phyloP scores from a whole-genome alignment of 208 protist genomes.

The Eutreptiella sp. region DNA sequence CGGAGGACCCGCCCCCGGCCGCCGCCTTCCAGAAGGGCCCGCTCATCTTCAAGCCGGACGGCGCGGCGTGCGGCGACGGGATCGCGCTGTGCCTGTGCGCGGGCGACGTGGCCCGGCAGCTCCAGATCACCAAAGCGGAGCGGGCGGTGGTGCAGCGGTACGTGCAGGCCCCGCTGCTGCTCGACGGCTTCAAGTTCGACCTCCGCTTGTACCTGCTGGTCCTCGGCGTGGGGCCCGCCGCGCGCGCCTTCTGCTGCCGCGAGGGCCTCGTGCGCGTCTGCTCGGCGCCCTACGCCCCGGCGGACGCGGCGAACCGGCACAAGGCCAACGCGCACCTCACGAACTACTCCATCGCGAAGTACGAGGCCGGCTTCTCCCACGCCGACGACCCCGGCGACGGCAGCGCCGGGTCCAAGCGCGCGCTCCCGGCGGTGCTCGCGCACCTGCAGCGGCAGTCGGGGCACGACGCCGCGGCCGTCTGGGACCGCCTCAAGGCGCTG shows the following conservation, averaged over 20 bases:
- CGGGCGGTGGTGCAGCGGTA: constrained; percentile 83
- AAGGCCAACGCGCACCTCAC: constrained; percentile 89
- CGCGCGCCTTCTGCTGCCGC: constrained; percentile 78
- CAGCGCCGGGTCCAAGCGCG: too few species aligned
- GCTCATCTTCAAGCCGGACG: constrained; percentile 76
- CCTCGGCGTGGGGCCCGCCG: constrained; percentile 73
- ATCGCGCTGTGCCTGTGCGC: constrained; percentile 61
- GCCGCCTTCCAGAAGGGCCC: too few species aligned
- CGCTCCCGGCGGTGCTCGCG: too few species aligned
- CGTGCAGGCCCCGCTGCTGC: constrained; percentile 80
- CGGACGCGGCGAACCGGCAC: too few species aligned
- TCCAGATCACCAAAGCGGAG: constrained; percentile 43
- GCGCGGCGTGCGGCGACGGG: constrained; percentile 73
- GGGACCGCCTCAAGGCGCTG: too few species aligned
- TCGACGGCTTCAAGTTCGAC: constrained; percentile 88
- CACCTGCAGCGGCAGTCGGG: too few species aligned
- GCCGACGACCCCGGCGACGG: too few species aligned
- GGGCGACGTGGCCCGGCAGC: constrained; percentile 36
- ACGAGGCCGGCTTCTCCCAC: too few species aligned
- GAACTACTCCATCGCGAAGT: constrained; percentile 95
- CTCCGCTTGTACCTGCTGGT: constrained; percentile 85
- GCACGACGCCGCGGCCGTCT: too few species aligned
- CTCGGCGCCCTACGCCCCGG: constrained; percentile 83
- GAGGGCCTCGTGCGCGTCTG: constrained; percentile 88
- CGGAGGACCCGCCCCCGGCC: constrained; percentile 57